Percentiles rank a stretch among this genome's conserved stretches.
phyloP scores from a whole-genome alignment of 2,329 filamentous ascomycete species.

The Aureobasidium uvarum region DNA sequence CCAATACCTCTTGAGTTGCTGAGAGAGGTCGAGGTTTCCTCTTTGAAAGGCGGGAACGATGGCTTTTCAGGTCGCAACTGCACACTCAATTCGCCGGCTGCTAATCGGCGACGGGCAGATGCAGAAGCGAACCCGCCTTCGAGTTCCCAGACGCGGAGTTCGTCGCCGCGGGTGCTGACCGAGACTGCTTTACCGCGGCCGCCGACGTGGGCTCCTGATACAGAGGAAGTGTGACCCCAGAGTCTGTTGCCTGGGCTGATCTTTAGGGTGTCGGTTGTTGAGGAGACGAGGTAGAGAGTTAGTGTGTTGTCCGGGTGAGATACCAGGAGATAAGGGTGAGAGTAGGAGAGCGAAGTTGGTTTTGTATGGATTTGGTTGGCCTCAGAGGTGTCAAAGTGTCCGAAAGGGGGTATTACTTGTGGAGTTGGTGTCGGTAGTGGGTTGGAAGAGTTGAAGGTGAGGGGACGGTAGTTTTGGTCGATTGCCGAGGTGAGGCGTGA shows the following conservation, averaged over 20 bases:
- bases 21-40: conserved; percentile 29
- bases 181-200: conserved; percentile 84
- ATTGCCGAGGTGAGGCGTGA: conserved; percentile 54
- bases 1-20: conserved; percentile 37
- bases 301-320: conserved; percentile 86
- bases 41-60: too few relatives aligned
- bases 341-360: conserved; percentile 54
- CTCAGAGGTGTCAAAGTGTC: conserved; percentile 31
- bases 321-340: conserved; percentile 80
- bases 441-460: conserved; percentile 34
- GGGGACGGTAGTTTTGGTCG: conserved; percentile 48
- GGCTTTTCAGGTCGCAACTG: conserved; percentile 42
- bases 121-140: conserved; percentile 63
- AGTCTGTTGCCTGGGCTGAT: conserved; percentile 73
- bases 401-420: conserved; percentile 27
- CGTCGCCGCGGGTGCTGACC: conserved; percentile 72
- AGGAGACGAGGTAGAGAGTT: conserved; percentile 76
- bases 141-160: conserved; percentile 78
- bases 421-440: conserved; percentile 30
- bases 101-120: conserved; percentile 43
- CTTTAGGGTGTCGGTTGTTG: conserved; percentile 61
- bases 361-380: conserved; percentile 40
- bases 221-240: conserved; percentile 89
- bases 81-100: conserved; percentile 54
- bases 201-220: conserved; percentile 81